Conservation (phyloP, 176 grass and related monocot species). For the Juncus effusus region DNA sequence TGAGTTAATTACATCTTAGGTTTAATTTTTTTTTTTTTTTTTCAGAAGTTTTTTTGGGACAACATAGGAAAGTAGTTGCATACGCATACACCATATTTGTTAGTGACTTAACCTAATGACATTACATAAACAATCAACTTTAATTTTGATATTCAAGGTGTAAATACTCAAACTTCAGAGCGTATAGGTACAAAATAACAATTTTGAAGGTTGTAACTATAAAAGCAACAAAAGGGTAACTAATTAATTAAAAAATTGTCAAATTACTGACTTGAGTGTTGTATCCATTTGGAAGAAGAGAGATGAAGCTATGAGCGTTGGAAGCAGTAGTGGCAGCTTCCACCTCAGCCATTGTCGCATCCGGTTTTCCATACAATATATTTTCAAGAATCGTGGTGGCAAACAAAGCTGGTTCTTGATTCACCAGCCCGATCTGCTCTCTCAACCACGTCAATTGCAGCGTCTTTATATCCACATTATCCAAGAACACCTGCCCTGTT, state of each 20-base stretch:
- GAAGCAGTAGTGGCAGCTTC: constrained; percentile 82
- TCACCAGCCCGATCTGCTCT: constrained; percentile 96
- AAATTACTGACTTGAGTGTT: constrained; percentile 54
- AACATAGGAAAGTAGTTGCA: background rate
- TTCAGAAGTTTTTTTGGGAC: background rate
- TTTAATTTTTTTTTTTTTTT: constrained; percentile 2
- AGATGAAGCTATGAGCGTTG: constrained; percentile 94
- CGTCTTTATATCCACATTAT: constrained; percentile 96
- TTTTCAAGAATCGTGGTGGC: constrained; percentile 93
- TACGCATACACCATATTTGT: background rate
- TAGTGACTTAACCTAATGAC: background rate
- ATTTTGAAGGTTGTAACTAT: constrained; percentile 3
- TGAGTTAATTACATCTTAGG: constrained; percentile 18
- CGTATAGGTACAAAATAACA: no score
- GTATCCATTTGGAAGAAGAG: constrained; percentile 85
- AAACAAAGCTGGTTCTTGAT: constrained; percentile 98
- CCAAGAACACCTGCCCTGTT: constrained; percentile 86
- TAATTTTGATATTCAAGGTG: no score
- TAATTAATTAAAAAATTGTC: background rate
- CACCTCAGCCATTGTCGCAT: constrained; percentile 83
- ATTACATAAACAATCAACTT: background rate
- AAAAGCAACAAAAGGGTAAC: background rate
- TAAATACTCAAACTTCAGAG: no score
- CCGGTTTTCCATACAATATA: constrained; percentile 89
- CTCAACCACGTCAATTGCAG: constrained; percentile 82